phyloP scores from a whole-genome alignment of 306 rosid genomes.

The Quercus glauca region DNA sequence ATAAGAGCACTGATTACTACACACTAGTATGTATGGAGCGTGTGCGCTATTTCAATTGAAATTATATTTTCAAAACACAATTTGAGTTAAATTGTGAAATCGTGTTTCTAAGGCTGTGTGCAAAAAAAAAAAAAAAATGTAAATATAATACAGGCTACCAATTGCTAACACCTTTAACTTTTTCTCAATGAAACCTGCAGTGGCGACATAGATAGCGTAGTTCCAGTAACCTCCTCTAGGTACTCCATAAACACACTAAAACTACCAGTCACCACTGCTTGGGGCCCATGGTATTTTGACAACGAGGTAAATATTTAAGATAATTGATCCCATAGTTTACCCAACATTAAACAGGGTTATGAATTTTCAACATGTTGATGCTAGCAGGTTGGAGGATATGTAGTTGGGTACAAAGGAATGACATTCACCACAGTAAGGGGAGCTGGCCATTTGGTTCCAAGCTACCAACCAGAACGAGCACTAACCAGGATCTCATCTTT shows the following conservation, averaged over 20 bases:
- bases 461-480: conserved; percentile 53
- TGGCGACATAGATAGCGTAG: conserved; percentile 57
- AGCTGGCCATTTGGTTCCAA: conserved; percentile 63
- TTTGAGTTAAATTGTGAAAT: too few species aligned
- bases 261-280: conserved; percentile 26
- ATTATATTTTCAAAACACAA: too few species aligned
- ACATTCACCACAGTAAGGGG: conserved; percentile 49
- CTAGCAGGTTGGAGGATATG: conserved; percentile 65
- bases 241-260: conserved; percentile 41
- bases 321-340: neutral
- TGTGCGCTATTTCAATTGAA: too few species aligned
- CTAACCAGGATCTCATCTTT: conserved; percentile 52
- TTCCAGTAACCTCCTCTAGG: conserved; percentile 55
- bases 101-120: too few species aligned
- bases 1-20: too few species aligned
- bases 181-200: conserved; percentile 30
- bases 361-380: neutral
- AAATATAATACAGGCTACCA: too few species aligned
- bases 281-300: conserved; percentile 54
- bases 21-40: too few species aligned
- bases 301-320: conserved; percentile 35
- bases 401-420: conserved; percentile 51
- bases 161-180: neutral
- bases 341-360: neutral
- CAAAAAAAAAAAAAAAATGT: too few species aligned